phyloP scores from a whole-genome alignment of 805 yeast species.

The Saccharomyces cerevisiae region DNA sequence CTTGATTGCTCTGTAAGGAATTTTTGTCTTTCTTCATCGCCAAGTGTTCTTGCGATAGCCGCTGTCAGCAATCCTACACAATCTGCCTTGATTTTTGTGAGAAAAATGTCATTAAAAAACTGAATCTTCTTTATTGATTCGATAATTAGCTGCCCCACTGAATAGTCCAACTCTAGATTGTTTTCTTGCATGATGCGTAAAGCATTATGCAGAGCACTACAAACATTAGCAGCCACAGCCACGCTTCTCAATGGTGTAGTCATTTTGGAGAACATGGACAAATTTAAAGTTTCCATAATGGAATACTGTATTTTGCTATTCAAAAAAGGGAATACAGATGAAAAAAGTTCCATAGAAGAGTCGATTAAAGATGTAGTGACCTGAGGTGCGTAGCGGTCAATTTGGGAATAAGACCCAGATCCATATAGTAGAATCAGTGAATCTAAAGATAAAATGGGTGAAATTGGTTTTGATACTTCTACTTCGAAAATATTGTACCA shows the following conservation, averaged over 20 bases:
- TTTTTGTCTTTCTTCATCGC: conserved; percentile 4
- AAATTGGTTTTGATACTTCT: conserved; percentile 31
- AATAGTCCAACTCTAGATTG: conserved; percentile 22
- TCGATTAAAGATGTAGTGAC: conserved; percentile 55
- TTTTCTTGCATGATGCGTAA: conserved; percentile 24
- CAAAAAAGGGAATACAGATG: conserved; percentile 59
- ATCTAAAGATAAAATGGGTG: conserved; percentile 37
- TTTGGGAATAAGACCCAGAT: conserved; percentile 7
- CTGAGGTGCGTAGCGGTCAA: conserved; percentile 31
- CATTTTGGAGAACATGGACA: conserved; percentile 39
- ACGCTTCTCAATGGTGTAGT: conserved; percentile 29
- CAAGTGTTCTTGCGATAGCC: conserved; percentile 20
- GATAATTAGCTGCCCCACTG: conserved; percentile 38
- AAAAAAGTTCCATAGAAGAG: conserved; percentile 67
- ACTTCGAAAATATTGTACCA: conserved; percentile 33
- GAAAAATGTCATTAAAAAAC: conserved; percentile 31
- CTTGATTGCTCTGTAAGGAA: conserved; percentile 37
- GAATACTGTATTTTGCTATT: conserved; percentile 79
- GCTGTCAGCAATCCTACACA: conserved; percentile 47
- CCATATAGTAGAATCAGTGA: conserved; percentile 30
- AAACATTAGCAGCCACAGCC: conserved; percentile 53
- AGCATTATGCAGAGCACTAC: conserved; percentile 55
- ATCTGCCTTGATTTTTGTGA: conserved; percentile 45
- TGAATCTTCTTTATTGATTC: conserved; percentile 44
- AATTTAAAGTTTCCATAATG: conserved; percentile 69